Conservation (phyloP, 805 yeast genomes). For the Saccharomycopsis sp. region DNA sequence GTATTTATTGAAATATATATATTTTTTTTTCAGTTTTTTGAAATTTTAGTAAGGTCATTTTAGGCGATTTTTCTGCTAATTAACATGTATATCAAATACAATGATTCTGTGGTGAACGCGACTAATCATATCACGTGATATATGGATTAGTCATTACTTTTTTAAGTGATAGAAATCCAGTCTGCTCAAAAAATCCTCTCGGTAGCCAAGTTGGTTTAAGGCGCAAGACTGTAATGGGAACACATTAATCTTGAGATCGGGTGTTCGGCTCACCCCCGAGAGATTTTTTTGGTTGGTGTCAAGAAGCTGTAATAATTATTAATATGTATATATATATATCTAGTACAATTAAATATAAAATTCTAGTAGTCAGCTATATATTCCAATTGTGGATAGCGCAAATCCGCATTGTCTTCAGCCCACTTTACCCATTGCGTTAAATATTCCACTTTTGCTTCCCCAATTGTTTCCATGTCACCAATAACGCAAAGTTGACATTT, state of each 20-base stretch:
- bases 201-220: conserved; percentile 4
- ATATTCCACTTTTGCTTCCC: conserved; percentile 33
- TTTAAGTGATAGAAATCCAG: too few species aligned
- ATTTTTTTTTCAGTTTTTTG: too few species aligned
- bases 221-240: conserved; percentile 4
- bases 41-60: too few species aligned
- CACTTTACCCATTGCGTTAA: conserved; percentile 61
- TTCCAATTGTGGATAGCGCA: conserved; percentile 53
- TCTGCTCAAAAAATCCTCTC: neutral
- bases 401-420: conserved; percentile 60
- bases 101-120: too few species aligned
- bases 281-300: neutral
- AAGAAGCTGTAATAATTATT: neutral
- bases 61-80: too few species aligned
- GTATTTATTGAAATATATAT: too few species aligned
- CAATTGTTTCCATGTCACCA: conserved; percentile 76
- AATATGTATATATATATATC: neutral
- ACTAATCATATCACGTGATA: too few species aligned
- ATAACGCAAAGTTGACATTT: conserved; percentile 76
- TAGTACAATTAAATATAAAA: neutral
- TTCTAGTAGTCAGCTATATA: neutral
- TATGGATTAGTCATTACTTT: too few species aligned
- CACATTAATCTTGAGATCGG: conserved; percentile 2
- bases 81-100: too few species aligned
- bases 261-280: conserved; percentile 3